Evolutionary conservation across 2,329 filamentous ascomycete species (phyloP), one percentile per base, ranked within the genome.

Genomic region (Didymella arachidicola): DNA sequence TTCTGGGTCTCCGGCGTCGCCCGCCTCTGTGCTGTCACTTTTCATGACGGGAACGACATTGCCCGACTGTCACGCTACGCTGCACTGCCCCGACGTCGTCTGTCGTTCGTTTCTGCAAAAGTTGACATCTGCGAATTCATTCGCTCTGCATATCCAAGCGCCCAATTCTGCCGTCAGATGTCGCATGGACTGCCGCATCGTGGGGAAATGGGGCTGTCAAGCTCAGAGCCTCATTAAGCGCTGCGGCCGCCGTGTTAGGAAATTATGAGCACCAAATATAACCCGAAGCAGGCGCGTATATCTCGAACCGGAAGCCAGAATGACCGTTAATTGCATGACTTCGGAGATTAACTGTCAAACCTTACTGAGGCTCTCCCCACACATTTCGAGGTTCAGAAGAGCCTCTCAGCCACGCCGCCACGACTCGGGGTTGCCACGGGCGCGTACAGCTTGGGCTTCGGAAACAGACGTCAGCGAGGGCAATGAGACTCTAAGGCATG

Each of bases 141-240:
- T 74, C 68, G 70, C 63, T 54, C 60, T 61, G 60, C 66, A 66
- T 60, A 63, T 63, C 68, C 64, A 75, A 72, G 72, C 74, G 73
- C 71, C 69, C 59, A 62, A 60, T 53, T 61, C 44, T 56, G 51
- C 67, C 39, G 57, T 52, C 67, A 71, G 47, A 66, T 66, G 66
- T 72, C 64, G 64, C 66, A 65, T 59, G 59, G 57, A 64, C 57
- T 72, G 55, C 62, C 67, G 67, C 69, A 65, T 69, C 63, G 48
- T 65, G 61, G 65, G 59, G 62, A 65, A 62, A 55, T 34, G 34
- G 59, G 58, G 60, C 64, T 68, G 61, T 49, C 43, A 39, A 53
- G 46, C 52, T 64, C 61, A 67, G 73, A 74, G 71, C 73, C 72
- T 73, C 71, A 71, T 61, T 76, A 73, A 70, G 72, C 74, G 74